Conservation (phyloP, 495 filamentous ascomycete species). For the Elasticomyces elasticus region DNA sequence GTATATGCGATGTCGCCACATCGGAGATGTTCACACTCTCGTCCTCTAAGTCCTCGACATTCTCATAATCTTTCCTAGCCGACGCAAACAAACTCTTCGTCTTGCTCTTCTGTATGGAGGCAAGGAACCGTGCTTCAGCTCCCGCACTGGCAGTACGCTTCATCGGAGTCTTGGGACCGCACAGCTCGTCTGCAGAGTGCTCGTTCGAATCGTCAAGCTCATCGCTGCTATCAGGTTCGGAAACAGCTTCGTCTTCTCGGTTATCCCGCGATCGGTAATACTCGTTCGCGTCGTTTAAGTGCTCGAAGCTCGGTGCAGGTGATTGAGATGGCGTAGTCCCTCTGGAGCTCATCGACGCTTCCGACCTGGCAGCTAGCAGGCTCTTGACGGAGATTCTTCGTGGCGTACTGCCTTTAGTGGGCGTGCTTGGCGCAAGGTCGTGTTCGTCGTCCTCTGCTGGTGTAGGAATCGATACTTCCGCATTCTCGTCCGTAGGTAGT, state of each 20-base stretch:
- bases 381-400: not conserved
- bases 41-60: not conserved
- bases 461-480: not conserved
- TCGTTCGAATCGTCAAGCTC: not conserved
- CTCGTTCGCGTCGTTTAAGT: slow-evolving; percentile 5
- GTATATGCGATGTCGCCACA: not conserved
- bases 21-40: not conserved
- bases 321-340: slow-evolving; percentile 17
- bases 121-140: slow-evolving; percentile 11
- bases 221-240: not conserved
- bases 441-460: not conserved
- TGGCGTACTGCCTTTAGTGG: slow-evolving; percentile 4
- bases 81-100: too few species aligned
- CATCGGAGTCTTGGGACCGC: slow-evolving; percentile 22
- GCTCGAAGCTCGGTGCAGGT: slow-evolving; percentile 7
- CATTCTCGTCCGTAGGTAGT: slow-evolving; percentile 18
- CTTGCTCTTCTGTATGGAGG: slow-evolving; percentile 18
- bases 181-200: slow-evolving; percentile 20
- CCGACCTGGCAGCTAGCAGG: not conserved
- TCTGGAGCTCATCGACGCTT: slow-evolving; percentile 16
- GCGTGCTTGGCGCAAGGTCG: not conserved
- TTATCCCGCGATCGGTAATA: not conserved
- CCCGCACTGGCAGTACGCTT: slow-evolving; percentile 9
- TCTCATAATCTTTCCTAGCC: too few species aligned
- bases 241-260: not conserved